A percentile compares a stretch with the other conserved stretches of the same genome.
Evolutionary conservation across 2,329 filamentous ascomycete genomes (phyloP).

Genomic region (Cercospora sp.): DNA sequence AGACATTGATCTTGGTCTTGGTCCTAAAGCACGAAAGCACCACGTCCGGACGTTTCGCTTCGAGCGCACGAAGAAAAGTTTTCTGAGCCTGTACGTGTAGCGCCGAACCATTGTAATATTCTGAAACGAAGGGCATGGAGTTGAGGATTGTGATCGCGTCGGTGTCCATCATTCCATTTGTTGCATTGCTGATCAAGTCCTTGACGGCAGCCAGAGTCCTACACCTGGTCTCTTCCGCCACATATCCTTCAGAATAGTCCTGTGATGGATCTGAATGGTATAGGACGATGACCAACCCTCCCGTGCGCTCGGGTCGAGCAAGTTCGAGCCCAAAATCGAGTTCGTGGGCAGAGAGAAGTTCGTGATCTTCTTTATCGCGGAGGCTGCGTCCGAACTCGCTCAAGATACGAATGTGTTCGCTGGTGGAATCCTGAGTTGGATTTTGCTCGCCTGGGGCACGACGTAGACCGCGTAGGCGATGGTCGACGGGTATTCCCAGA

Average conservation of each 20-base stretch:
- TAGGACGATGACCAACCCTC: background rate
- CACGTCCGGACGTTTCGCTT: background rate
- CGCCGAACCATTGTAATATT: background rate
- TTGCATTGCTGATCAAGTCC: background rate
- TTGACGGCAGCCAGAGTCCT: background rate
- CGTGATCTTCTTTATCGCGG: fast-evolving
- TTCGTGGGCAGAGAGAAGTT: background rate
- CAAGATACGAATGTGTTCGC: background rate
- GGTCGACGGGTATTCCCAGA: background rate
- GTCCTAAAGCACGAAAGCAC: background rate
- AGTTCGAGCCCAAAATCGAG: background rate
- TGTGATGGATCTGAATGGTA: background rate
- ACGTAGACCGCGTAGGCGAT: background rate
- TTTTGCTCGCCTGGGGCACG: too few relatives aligned
- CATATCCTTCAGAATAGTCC: background rate
- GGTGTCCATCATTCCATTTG: background rate
- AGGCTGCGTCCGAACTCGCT: background rate
- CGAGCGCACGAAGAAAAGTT: background rate
- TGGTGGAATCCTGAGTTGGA: background rate
- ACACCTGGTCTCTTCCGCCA: background rate
- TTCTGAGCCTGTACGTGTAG: background rate
- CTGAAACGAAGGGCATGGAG: background rate
- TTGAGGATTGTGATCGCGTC: background rate
- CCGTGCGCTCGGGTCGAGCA: background rate
- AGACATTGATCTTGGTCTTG: background rate